A percentile compares a stretch with the other conserved stretches of the same genome.
Evolutionary conservation across 2,329 filamentous ascomycete species (phyloP).

Genomic region (Cladophialophora carrionii): DNA sequence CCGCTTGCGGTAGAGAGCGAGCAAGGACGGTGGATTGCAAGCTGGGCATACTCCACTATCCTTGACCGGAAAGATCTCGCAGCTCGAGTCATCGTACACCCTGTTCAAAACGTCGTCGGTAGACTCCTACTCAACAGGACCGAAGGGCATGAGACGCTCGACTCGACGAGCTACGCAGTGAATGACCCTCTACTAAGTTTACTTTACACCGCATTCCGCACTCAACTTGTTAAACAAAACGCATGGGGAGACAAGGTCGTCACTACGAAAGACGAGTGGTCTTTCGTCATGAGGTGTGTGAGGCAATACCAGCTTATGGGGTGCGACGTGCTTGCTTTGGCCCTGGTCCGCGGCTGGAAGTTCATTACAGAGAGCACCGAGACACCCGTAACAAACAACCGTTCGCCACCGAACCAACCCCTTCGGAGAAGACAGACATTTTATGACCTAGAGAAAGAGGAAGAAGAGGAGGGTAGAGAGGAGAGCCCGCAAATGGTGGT

Average conservation of each 20-base stretch:
- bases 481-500: slow-evolving; percentile 46
- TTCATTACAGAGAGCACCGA: slow-evolving; percentile 40
- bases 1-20: slow-evolving; percentile 76
- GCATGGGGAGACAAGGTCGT: slow-evolving; percentile 73
- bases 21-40: slow-evolving; percentile 83
- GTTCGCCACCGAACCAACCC: slow-evolving; percentile 30
- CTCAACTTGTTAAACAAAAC: slow-evolving; percentile 78
- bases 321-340: slow-evolving; percentile 84
- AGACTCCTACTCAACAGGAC: slow-evolving; percentile 47
- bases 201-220: slow-evolving; percentile 82
- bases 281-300: slow-evolving; percentile 85
- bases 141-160: slow-evolving; percentile 48
- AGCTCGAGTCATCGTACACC: slow-evolving; percentile 78
- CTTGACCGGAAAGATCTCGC: slow-evolving; percentile 79
- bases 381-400: slow-evolving; percentile 34
- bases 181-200: slow-evolving; percentile 83
- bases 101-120: slow-evolving; percentile 73
- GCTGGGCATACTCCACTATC: slow-evolving; percentile 89
- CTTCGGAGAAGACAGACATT: slow-evolving; percentile 57
- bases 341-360: slow-evolving; percentile 66
- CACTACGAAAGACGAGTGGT: slow-evolving; percentile 78
- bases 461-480: slow-evolving; percentile 60
- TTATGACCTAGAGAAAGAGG: slow-evolving; percentile 69
- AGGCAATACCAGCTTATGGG: slow-evolving; percentile 87
- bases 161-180: slow-evolving; percentile 78